These are phyloP conservation scores for Elongisporangium prolatum DNA, from an alignment of 352 stramenopile species.

Conservation along the genomic window DNA sequence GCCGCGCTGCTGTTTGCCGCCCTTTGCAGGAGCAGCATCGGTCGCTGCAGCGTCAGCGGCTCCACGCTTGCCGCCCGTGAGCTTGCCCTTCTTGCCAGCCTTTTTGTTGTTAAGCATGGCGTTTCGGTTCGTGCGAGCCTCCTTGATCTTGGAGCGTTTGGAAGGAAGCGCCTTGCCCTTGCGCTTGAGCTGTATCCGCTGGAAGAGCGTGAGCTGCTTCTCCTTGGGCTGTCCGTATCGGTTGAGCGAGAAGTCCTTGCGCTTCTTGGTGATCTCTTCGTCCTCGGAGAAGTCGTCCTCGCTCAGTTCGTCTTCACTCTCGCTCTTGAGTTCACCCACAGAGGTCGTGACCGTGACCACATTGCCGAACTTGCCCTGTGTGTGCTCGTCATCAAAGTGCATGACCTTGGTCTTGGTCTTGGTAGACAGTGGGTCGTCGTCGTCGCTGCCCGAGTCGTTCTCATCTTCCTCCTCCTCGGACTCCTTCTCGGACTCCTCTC, in stretches of 20 bases:
- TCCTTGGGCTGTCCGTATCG: conserved; percentile 30
- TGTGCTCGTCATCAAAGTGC: conserved; percentile 79
- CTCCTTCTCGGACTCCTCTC: conserved; percentile 34
- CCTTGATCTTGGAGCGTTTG: conserved; percentile 83
- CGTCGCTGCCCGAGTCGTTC: conserved; percentile 21
- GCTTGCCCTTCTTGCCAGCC: conserved; percentile 22
- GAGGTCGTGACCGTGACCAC: conserved; percentile 85
- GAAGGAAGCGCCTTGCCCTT: conserved; percentile 73
- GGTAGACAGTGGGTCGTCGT: conserved; percentile 15
- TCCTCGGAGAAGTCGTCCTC: conserved; percentile 44
- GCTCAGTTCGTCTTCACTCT: conserved; percentile 59
- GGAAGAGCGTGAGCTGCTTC: conserved; percentile 77
- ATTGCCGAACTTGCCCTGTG: conserved; percentile 81
- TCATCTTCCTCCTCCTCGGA: conserved; percentile 21
- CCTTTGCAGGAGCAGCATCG: conserved; percentile 13
- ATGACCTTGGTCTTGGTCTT: conserved; percentile 59
- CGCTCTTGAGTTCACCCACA: conserved; percentile 70
- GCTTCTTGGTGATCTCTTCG: conserved; percentile 15
- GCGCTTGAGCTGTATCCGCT: conserved; percentile 86
- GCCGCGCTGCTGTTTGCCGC: conserved; percentile 32
- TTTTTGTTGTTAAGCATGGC: conserved; percentile 58
- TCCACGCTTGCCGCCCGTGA: conserved; percentile 17
- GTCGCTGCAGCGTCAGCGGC: conserved; percentile 23
- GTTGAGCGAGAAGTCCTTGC: conserved; percentile 18
- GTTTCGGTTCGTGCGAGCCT: conserved; percentile 64